Conservation (phyloP, 2,329 filamentous ascomycete genomes). For the Colletotrichum sp. region DNA sequence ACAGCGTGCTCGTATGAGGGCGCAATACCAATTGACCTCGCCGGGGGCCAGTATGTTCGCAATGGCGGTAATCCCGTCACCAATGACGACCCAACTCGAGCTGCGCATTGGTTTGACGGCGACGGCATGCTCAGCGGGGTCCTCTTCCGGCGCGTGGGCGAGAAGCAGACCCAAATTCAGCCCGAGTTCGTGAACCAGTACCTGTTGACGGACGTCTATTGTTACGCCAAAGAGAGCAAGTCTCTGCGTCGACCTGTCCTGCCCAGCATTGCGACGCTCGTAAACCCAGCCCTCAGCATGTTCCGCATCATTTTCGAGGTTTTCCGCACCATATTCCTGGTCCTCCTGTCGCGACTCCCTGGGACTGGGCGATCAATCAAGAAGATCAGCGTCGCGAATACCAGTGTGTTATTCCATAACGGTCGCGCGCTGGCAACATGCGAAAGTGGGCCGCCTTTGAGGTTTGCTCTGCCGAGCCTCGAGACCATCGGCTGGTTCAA, state of each 20-base stretch:
- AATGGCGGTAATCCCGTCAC: slow-evolving; percentile 73
- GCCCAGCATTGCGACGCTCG: slow-evolving; percentile 70
- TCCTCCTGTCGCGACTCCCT: slow-evolving; percentile 61
- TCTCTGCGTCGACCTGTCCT: slow-evolving; percentile 60
- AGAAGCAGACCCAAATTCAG: slow-evolving; percentile 43
- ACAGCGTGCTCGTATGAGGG: slow-evolving; percentile 63
- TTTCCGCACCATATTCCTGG: slow-evolving; percentile 60
- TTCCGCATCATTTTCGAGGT: slow-evolving; percentile 55
- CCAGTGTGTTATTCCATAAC: slow-evolving; percentile 69
- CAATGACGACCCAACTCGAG: slow-evolving; percentile 63
- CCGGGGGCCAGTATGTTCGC: slow-evolving; percentile 72
- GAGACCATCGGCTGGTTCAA: slow-evolving; percentile 76
- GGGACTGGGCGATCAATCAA: slow-evolving; percentile 61
- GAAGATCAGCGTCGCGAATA: slow-evolving; percentile 75
- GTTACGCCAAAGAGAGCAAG: slow-evolving; percentile 53
- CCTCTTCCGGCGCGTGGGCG: slow-evolving; percentile 51
- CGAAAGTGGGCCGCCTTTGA: slow-evolving; percentile 73
- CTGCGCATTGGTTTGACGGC: slow-evolving; percentile 77
- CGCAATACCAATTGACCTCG: slow-evolving; percentile 65
- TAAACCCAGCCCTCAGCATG: slow-evolving; percentile 60
- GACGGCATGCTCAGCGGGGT: slow-evolving; percentile 77
- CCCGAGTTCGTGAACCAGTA: slow-evolving; percentile 74
- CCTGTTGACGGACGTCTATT: slow-evolving; percentile 68
- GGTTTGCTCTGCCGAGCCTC: slow-evolving; percentile 65
- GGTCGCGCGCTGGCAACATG: slow-evolving; percentile 71